Conservation (phyloP, 257 asterid species). For the Nicotiana obtusifolia region DNA sequence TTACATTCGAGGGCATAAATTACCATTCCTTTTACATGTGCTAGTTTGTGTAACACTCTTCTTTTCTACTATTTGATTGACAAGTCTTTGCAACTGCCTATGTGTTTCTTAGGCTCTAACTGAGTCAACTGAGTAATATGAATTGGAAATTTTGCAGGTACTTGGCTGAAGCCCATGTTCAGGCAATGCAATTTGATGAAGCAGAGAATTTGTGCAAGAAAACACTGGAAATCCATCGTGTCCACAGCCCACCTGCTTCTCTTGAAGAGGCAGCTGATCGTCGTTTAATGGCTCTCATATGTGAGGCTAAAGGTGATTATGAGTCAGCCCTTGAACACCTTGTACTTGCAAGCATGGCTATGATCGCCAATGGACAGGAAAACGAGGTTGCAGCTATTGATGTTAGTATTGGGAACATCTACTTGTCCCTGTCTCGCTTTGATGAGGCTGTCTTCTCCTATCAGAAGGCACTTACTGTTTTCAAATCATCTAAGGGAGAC, state of each 20-base stretch:
- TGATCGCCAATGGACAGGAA: constrained; percentile 97
- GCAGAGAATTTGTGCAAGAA: constrained; percentile 79
- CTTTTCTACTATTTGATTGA: not conserved
- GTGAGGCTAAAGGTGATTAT: constrained; percentile 89
- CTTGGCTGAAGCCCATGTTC: constrained; percentile 97
- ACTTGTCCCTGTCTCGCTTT: constrained; percentile 81
- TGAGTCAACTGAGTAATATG: not conserved
- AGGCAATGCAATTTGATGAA: constrained; percentile 94
- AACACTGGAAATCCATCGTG: constrained; percentile 96
- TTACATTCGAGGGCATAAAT: not conserved
- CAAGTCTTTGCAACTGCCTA: not conserved
- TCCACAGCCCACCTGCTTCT: constrained; percentile 97
- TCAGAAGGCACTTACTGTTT: constrained; percentile 96
- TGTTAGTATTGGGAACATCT: constrained; percentile 91
- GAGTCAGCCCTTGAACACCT: constrained; percentile 97
- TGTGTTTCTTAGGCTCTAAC: constrained; percentile 2
- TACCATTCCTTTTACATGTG: not conserved
- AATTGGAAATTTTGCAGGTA: constrained; percentile 43
- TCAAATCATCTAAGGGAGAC: constrained; percentile 94
- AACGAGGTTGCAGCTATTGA: constrained; percentile 91
- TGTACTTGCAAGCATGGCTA: constrained; percentile 96
- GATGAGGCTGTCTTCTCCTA: constrained; percentile 98
- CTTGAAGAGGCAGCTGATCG: constrained; percentile 99
- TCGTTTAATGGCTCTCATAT: constrained; percentile 92
- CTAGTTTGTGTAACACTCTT: not conserved